Evolutionary conservation across 345 rosid genomes (phyloP).

Genomic region (Salix viminalis): DNA sequence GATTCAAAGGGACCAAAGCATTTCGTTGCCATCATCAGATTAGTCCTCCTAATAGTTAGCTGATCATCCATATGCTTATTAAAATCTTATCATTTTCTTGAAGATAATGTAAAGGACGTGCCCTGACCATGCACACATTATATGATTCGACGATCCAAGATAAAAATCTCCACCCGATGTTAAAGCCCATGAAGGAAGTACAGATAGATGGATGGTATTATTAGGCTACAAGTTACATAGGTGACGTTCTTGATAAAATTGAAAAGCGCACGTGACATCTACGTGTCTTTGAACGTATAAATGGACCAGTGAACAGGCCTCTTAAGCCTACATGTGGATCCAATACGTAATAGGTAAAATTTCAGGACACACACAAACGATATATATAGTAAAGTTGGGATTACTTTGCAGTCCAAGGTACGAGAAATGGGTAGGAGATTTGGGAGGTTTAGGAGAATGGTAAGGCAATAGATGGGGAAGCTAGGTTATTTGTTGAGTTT

Average conservation of each 20-base stretch:
- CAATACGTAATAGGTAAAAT: too few species aligned
- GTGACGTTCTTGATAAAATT: slow-evolving; percentile 1
- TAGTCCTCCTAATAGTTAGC: slow-evolving; percentile 19
- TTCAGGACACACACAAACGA: too few species aligned
- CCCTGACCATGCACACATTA: slow-evolving; percentile 31
- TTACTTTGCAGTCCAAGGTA: too few species aligned
- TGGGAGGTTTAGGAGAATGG: too few species aligned
- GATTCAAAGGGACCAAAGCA: neutral
- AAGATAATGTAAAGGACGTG: slow-evolving; percentile 41
- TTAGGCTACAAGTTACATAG: too few species aligned
- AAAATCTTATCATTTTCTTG: slow-evolving; percentile 37
- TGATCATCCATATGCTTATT: neutral
- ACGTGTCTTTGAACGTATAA: slow-evolving; percentile 16
- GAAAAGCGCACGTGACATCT: slow-evolving; percentile 18
- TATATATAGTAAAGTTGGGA: too few species aligned
- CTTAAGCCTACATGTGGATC: neutral
- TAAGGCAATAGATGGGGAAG: too few species aligned
- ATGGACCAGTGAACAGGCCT: slow-evolving; percentile 28
- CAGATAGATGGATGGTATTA: neutral
- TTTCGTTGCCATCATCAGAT: neutral
- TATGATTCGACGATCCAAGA: slow-evolving; percentile 33
- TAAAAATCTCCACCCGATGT: slow-evolving; percentile 2
- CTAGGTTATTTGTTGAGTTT: too few species aligned
- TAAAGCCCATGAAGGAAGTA: neutral
- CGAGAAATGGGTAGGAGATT: too few species aligned